phyloP scores from a whole-genome alignment of 1,284 basidiomycete genomes.

The Apiotrichum gracile region DNA sequence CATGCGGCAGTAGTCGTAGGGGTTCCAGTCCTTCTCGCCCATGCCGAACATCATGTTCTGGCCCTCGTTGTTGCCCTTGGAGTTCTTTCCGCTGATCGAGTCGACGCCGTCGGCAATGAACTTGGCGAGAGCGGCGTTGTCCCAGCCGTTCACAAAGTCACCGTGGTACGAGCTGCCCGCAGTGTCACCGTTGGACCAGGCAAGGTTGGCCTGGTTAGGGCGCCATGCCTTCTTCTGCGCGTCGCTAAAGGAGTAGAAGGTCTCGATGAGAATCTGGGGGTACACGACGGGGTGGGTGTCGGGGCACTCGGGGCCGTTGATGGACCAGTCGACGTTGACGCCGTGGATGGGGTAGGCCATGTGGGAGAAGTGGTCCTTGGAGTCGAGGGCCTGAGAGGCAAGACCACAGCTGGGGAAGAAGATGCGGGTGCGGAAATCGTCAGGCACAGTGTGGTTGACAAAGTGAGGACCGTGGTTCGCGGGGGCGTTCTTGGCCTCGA shows the following conservation, averaged over 20 bases:
- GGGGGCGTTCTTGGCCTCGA: background rate
- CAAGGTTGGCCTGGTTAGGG: slow-evolving; percentile 1
- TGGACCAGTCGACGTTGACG: slow-evolving; percentile 1
- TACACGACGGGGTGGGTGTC: slow-evolving; percentile 25
- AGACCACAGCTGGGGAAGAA: slow-evolving; percentile 39
- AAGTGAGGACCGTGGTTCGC: background rate
- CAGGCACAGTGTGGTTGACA: background rate
- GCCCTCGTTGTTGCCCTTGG: slow-evolving; percentile 29
- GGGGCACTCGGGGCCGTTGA: slow-evolving; percentile 1
- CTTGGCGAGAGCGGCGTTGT: slow-evolving; percentile 35
- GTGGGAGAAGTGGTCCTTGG: slow-evolving; percentile 46
- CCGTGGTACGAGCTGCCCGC: slow-evolving; percentile 45
- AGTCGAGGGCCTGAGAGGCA: slow-evolving; percentile 38
- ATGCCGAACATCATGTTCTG: background rate
- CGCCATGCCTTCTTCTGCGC: slow-evolving; percentile 1
- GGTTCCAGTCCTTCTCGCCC: background rate
- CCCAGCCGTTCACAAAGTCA: slow-evolving; percentile 38
- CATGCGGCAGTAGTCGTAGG: background rate
- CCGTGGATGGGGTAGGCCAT: slow-evolving; percentile 44
- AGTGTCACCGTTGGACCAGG: slow-evolving; percentile 42
- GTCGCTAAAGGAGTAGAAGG: slow-evolving; percentile 1
- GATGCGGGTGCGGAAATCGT: background rate
- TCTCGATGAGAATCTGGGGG: slow-evolving; percentile 18
- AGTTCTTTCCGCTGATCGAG: no score
- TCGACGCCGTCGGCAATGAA: no score